These are phyloP conservation scores for Crucihimalaya himalaica DNA, from an alignment of 345 rosid species.

Conservation along the genomic window DNA sequence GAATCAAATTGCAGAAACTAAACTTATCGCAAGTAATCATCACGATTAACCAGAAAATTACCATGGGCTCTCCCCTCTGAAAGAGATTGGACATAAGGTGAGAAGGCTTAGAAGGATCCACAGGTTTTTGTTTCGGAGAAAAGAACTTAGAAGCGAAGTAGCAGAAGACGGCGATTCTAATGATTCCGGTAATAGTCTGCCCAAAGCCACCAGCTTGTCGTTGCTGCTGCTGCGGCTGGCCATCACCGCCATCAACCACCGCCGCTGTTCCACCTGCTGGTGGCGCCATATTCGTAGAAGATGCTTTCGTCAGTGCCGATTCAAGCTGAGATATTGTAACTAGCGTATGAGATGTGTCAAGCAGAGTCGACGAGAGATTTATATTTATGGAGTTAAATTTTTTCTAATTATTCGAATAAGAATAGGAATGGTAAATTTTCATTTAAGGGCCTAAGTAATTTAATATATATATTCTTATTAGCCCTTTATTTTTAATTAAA, in stretches of 20 bases:
- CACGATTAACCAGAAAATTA: conserved; percentile 25
- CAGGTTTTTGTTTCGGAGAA: conserved; percentile 64
- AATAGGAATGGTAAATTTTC: neutral
- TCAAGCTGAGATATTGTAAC: conserved; percentile 10
- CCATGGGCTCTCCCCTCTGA: conserved; percentile 80
- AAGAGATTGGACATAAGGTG: conserved; percentile 72
- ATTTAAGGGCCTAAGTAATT: neutral
- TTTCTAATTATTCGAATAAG: conserved; percentile 13
- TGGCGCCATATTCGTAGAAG: conserved; percentile 51
- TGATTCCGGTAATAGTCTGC: conserved; percentile 64
- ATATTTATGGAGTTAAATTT: neutral
- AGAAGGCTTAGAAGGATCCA: conserved; percentile 58
- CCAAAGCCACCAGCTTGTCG: conserved; percentile 71
- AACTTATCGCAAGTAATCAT: neutral
- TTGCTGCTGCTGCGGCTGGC: conserved; percentile 48
- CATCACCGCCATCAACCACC: conserved; percentile 42
- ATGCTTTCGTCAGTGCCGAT: conserved; percentile 24
- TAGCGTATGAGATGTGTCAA: conserved; percentile 8
- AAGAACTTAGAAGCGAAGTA: conserved; percentile 90
- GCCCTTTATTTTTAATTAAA: neutral
- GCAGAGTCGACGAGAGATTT: neutral
- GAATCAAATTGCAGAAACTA: neutral
- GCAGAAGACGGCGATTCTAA: conserved; percentile 88
- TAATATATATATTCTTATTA: neutral
- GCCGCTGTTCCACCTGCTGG: conserved; percentile 46